A percentile compares a stretch with the other conserved stretches of the same genome.
Evolutionary conservation across 495 filamentous ascomycete genomes (phyloP).

Genomic region (Penicillium maclennaniae): DNA sequence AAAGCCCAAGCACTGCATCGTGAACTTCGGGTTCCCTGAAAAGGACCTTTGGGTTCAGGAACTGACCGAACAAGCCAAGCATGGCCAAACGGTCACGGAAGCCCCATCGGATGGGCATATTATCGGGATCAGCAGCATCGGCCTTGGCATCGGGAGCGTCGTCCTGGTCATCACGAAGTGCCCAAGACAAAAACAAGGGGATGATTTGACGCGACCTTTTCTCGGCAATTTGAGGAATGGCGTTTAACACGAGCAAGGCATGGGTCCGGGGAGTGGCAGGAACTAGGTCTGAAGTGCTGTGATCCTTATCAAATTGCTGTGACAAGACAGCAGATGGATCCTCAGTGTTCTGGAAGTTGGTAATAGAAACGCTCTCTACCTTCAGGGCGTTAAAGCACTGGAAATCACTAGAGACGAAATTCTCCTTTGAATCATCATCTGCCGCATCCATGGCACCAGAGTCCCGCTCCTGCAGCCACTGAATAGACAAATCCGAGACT

Average conservation of each 20-base stretch:
- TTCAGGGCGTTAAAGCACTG: slow-evolving; percentile 72
- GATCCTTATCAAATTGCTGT: slow-evolving; percentile 33
- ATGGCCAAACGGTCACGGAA: slow-evolving; percentile 77
- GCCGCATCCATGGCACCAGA: slow-evolving; percentile 20
- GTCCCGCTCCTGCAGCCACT: slow-evolving; percentile 67
- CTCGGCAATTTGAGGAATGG: slow-evolving; percentile 72
- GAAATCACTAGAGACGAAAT: slow-evolving; percentile 54
- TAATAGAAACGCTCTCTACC: slow-evolving; percentile 44
- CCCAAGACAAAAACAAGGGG: slow-evolving; percentile 81
- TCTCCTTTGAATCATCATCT: slow-evolving; percentile 23
- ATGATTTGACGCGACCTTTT: slow-evolving; percentile 79
- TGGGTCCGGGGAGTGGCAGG: slow-evolving; percentile 59
- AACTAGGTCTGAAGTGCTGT: slow-evolving; percentile 30
- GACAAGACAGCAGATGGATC: slow-evolving; percentile 21
- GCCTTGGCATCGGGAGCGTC: slow-evolving; percentile 28
- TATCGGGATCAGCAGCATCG: slow-evolving; percentile 13
- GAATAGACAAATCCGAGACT: slow-evolving; percentile 69
- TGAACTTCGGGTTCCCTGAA: slow-evolving; percentile 77
- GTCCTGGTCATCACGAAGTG: slow-evolving; percentile 47
- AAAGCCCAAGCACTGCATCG: slow-evolving; percentile 62
- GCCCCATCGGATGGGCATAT: slow-evolving; percentile 41
- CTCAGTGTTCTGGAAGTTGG: slow-evolving; percentile 24
- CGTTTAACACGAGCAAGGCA: slow-evolving; percentile 73
- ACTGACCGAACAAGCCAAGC: slow-evolving; percentile 76
- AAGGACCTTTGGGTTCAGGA: slow-evolving; percentile 77